A percentile compares a stretch with the other conserved stretches of the same genome.
These are phyloP conservation scores for Rhizoclosmatium globosum DNA, from an alignment of 192 early-diverging fungal genomes.

Conservation along the genomic window DNA sequence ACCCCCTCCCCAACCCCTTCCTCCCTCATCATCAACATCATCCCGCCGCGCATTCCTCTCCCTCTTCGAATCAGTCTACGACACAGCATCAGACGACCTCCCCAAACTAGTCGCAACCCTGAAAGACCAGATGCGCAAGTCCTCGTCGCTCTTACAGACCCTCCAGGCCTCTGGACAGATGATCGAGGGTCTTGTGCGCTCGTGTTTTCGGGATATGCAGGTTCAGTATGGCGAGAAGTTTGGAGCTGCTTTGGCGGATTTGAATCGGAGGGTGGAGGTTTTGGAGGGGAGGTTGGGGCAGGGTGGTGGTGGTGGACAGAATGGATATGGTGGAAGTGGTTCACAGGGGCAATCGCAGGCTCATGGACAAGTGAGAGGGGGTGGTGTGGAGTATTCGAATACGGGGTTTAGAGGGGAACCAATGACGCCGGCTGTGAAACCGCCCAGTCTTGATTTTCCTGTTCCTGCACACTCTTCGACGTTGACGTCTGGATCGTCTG, in stretches of 20 bases:
- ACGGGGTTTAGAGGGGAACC: slow-evolving; percentile 37
- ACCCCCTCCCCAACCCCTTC: background rate
- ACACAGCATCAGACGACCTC: slow-evolving; percentile 63
- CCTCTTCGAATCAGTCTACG: slow-evolving; percentile 61
- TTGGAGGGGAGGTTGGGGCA: slow-evolving; percentile 42
- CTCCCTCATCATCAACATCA: background rate
- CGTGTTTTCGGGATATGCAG: slow-evolving; percentile 79
- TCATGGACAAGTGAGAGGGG: background rate
- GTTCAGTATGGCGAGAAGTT: slow-evolving; percentile 61
- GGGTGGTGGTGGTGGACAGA: background rate
- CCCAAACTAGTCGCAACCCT: slow-evolving; percentile 69
- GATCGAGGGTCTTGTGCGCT: slow-evolving; percentile 81
- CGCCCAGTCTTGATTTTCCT: background rate
- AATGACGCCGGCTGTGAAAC: slow-evolving; percentile 36
- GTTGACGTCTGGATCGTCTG: background rate
- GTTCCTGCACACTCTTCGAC: background rate
- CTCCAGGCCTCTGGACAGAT: slow-evolving; percentile 74
- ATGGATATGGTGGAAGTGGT: too few species aligned
- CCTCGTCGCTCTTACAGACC: slow-evolving; percentile 74
- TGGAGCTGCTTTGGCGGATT: slow-evolving; percentile 62
- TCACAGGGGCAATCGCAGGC: background rate
- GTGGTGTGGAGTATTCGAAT: slow-evolving; percentile 22
- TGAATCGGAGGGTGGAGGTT: slow-evolving; percentile 52
- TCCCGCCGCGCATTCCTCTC: slow-evolving; percentile 30
- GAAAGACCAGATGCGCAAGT: slow-evolving; percentile 80